These are phyloP conservation scores for Nyctanthes arbortristis DNA, from an alignment of 257 asterid genomes.

Conservation along the genomic window DNA sequence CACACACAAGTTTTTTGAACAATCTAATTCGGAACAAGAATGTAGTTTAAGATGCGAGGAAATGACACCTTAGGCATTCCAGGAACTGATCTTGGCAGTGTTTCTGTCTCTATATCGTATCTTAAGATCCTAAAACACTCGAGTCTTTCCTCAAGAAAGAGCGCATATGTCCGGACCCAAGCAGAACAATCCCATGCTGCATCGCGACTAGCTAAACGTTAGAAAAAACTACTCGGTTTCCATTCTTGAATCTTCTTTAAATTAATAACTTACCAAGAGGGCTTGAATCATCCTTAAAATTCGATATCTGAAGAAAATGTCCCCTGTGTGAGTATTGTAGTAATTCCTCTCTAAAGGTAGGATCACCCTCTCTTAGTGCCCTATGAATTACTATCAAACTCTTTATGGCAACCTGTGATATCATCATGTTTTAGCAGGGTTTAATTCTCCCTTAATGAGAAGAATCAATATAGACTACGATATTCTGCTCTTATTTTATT, in stretches of 20 bases:
- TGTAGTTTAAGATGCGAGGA: neutral
- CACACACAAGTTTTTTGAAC: neutral
- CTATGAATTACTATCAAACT: conserved; percentile 79
- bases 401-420: conserved; percentile 78
- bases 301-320: conserved; percentile 59
- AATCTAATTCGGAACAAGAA: neutral
- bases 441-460: no score
- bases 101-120: conserved; percentile 66
- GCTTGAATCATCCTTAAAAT: conserved; percentile 88
- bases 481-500: no score
- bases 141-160: conserved; percentile 79
- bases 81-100: conserved; percentile 42
- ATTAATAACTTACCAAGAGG: conserved; percentile 57
- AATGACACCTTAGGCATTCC: conserved; percentile 47
- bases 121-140: conserved; percentile 68
- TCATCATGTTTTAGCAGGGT: no score
- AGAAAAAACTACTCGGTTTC: neutral
- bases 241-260: neutral
- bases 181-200: conserved; percentile 98
- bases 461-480: no score
- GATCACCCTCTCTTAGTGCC: conserved; percentile 82
- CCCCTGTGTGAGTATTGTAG: conserved; percentile 64
- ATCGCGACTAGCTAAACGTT: conserved; percentile 24
- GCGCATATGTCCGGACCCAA: conserved; percentile 83
- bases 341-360: conserved; percentile 74